phyloP scores from a whole-genome alignment of 495 filamentous ascomycete genomes.

The Aspergillus ostianus region DNA sequence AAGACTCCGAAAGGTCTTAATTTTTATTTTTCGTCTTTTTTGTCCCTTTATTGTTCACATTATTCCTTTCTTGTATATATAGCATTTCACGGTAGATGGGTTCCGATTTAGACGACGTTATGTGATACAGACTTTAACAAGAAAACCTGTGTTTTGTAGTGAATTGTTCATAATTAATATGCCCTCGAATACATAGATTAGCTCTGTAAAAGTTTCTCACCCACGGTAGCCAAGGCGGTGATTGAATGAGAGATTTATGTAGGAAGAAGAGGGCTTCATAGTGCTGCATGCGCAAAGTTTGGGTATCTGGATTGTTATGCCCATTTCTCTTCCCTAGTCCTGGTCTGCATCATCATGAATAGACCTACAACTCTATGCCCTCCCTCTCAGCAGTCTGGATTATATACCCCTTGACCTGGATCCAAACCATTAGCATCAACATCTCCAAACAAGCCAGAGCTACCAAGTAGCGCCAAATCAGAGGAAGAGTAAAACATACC shows the following conservation, averaged over 20 bases:
- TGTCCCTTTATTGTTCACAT: conserved; percentile 5
- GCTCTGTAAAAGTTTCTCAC: no score
- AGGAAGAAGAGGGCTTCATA: no score
- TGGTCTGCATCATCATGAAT: not conserved
- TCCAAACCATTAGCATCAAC: conserved; percentile 7
- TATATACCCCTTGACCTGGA: conserved; percentile 72
- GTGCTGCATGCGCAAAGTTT: not conserved
- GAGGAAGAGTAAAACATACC: conserved; percentile 38
- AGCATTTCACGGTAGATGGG: not conserved
- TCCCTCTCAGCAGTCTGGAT: conserved; percentile 77
- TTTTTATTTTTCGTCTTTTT: conserved; percentile 3
- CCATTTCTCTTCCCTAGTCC: not conserved
- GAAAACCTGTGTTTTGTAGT: not conserved
- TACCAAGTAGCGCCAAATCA: conserved; percentile 1
- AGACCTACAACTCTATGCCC: conserved; percentile 63
- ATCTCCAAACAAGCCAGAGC: conserved; percentile 4
- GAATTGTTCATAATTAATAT: not conserved
- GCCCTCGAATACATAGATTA: not conserved
- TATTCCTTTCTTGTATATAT: conserved; percentile 6
- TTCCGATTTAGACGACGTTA: conserved; percentile 15
- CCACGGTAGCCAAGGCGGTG: no score
- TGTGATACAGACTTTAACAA: conserved; percentile 10
- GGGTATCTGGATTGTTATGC: not conserved
- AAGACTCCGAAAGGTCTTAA: not conserved
- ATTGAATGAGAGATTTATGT: no score